Evolutionary conservation across 805 yeast species (phyloP), one percentile per base, ranked within the genome.

Genomic region (Cyberlindnera maritima): DNA sequence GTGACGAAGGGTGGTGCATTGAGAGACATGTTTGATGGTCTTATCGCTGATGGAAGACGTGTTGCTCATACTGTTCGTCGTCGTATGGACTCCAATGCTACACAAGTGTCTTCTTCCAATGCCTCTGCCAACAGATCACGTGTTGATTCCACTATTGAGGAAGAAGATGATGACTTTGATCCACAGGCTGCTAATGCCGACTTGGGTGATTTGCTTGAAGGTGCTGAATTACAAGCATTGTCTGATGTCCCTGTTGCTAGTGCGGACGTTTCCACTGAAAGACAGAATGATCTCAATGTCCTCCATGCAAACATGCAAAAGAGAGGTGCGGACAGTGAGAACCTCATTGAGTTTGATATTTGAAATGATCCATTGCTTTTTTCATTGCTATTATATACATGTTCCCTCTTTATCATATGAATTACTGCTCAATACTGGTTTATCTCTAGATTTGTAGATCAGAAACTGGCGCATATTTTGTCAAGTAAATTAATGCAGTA

Each of bases 1-100:
- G 66, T 71, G 33, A 69, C 71, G 39, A 75, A 72, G 56, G 69
- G 74, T 33, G 78, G 77, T 44, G 84, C 85, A 26, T 68, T 94
- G 48, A 76, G 96, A 47, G 92, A 88, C 46, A 85, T 94, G 80
- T 88, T 92, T 68, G 96, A 89, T 63, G 92, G 94, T 11, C 74
- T 94, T 48, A 75, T 92, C 50, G 94, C 95, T 0, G 97, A 94
- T 67, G 97, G 98, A 5, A 76, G 88, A 62, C 80, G 92, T 47
- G 96, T 92, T 13, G 98, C 98, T 1, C 81, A 78, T 44, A 91
- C 89, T 60, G 95, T 94, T 3, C 81, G 92, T 54, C 83, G 85
- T 55, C 82, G 96, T 53, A 90, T 89, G 77, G 96, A 90, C 62
- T 80, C 84, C 14, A 81, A 78, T 10, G 78, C 85, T 3, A 64